Evolutionary conservation across 2,329 filamentous ascomycete genomes (phyloP), one percentile per base, ranked within the genome.

Genomic region (Lasiodiplodia sp.): DNA sequence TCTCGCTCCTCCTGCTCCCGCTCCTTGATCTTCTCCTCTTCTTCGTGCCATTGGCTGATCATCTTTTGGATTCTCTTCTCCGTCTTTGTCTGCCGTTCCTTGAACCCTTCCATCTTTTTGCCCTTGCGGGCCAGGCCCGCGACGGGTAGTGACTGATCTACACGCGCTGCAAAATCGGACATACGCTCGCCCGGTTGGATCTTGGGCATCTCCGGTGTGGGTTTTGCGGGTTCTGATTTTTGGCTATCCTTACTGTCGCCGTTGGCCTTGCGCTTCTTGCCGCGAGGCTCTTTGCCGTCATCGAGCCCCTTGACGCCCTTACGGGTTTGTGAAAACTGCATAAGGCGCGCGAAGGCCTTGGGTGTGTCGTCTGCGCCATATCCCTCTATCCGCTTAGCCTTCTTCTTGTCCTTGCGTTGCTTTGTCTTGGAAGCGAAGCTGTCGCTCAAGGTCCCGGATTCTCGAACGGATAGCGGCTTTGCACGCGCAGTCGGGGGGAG

Each of bases 171-270:
- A 77, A 96, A 99, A 65, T 96, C 92, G 4, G 91, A 88, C 75
- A 98, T 83, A 64, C 88, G 88, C 79, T 99, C 96, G 64, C 93
- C 93, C 0, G 94, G 94, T 18, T 88, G 86, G 71, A 98, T 97
- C 58, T 87, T 92, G 0, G 89, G 89, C 2, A 85, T 70, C 66
- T 73, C 74, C 56, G 70, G 71, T 68, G 76, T 72, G 3, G 52
- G 16, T 14, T 68, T 64, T 49, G 38, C 70, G 70, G 21, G 67
- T 64, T 37, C 73, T 66, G 40, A 62, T 68, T 70, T 71, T 69
- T 78, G 74, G 58, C 71, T 73, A 34, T 73, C 70, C 18, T 69
- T 66, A 38, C 70, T 70, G 5, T 71, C 68, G 16, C 71, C 70
- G 3, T 68, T 69, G 66, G 72, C 63, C 72, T 86, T 86, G 57